Conservation (phyloP, 208 protist species). For the Trypanosomatidae sp. region DNA sequence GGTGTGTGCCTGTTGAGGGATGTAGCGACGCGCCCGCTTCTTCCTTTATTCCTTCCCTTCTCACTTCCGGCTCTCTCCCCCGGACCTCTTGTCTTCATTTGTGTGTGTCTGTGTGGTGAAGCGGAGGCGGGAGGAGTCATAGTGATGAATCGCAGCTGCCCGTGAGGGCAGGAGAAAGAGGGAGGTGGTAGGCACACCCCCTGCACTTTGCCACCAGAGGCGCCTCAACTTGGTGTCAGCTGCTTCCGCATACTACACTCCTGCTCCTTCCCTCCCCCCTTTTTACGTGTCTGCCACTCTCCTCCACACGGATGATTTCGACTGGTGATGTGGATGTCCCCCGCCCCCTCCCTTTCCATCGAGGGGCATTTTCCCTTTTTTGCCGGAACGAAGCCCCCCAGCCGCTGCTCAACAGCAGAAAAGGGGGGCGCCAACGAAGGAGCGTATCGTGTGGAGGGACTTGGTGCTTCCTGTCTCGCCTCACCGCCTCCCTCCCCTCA, state of each 20-base stretch:
- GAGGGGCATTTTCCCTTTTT: not conserved
- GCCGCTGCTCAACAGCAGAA: not conserved
- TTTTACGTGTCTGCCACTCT: not conserved
- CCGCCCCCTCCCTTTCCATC: not conserved
- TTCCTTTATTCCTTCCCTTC: not conserved
- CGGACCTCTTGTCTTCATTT: not conserved
- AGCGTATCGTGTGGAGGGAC: too few species aligned
- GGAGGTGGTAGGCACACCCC: not conserved
- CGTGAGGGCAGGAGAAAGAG: not conserved
- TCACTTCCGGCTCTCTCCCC: not conserved
- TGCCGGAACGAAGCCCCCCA: not conserved
- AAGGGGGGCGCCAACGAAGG: not conserved
- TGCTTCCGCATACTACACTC: constrained; percentile 6
- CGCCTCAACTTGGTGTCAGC: not conserved
- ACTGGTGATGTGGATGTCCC: not conserved
- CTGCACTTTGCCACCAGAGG: not conserved
- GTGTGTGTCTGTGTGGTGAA: not conserved
- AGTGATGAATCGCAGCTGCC: not conserved
- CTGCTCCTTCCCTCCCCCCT: not conserved
- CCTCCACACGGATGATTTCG: not conserved
- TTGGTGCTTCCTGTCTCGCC: too few species aligned
- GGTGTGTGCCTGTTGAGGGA: not conserved
- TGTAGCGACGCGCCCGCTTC: not conserved
- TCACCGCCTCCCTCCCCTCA: too few species aligned
- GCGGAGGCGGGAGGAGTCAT: not conserved